Percentiles rank a stretch among this genome's conserved stretches.
phyloP scores from a whole-genome alignment of 2,329 filamentous ascomycete species.

The Pleurostoma richardsiae region DNA sequence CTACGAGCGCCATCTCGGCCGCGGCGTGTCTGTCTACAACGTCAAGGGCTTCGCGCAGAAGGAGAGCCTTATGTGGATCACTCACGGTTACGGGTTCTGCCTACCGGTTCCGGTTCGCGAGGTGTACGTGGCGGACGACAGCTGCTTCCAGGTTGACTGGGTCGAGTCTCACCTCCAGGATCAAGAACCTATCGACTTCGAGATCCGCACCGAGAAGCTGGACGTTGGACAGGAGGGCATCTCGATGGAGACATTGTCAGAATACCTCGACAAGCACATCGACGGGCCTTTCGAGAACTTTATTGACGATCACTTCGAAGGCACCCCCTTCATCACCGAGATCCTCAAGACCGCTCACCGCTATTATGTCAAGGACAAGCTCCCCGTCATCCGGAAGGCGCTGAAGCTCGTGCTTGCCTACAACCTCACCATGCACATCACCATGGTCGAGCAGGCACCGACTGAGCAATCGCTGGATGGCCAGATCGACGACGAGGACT shows the following conservation, averaged over 20 bases:
- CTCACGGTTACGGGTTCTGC: conserved; percentile 91
- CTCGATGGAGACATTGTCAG: conserved; percentile 72
- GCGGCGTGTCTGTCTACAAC: conserved; percentile 87
- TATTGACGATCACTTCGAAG: conserved; percentile 93
- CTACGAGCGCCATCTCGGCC: conserved; percentile 83
- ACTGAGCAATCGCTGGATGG: conserved; percentile 74
- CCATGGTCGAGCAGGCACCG: conserved; percentile 85
- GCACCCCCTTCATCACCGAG: conserved; percentile 90
- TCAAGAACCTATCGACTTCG: conserved; percentile 73
- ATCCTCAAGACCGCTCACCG: conserved; percentile 94
- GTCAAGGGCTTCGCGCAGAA: conserved; percentile 77
- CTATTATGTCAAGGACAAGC: conserved; percentile 84
- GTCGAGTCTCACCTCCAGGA: conserved; percentile 68
- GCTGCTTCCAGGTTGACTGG: conserved; percentile 93
- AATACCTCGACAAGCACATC: conserved; percentile 94
- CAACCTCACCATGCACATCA: conserved; percentile 91
- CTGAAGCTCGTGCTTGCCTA: conserved; percentile 93
- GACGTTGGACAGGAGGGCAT: conserved; percentile 88
- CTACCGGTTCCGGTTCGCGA: conserved; percentile 91
- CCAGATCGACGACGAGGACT: conserved; percentile 79
- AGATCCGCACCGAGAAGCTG: conserved; percentile 81
- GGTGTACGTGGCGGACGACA: conserved; percentile 86
- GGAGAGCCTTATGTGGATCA: conserved; percentile 79
- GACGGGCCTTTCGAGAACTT: conserved; percentile 89
- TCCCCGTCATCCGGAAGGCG: conserved; percentile 88